Base-by-base conservation (phyloP, 441 rosid genomes). In the Mallotus japonicus region DNA sequence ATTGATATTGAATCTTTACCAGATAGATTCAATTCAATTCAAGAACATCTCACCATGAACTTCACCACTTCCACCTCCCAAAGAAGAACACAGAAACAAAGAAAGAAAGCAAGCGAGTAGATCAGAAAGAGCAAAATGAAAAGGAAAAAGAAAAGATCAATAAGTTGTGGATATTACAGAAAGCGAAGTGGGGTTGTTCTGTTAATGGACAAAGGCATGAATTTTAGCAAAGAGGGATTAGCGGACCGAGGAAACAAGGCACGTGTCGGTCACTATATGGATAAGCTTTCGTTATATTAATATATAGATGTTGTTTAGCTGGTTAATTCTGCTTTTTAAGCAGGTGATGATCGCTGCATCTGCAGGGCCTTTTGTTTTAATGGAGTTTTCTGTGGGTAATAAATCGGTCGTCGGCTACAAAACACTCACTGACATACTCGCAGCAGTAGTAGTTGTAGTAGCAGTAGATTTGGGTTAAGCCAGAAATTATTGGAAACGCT, bases 261-360 rank as follows among this genome's bases (percentile, higher is more conserved):
- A 79, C 82, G 83, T 82, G 85, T 72, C 77, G 13, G 78, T 70
- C 47, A 44, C 4, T 63, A 59, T 34, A 37, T 75, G 46, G 74
- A 71, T 49, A 51, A 34, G 8, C 4, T 40, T 22, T 73, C 37
- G 3, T 37, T 37, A 37, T 5, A 37, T 5, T 4, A 0, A 37
- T 28, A 37, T 37, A 37, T 4, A 5, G 0, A 37, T 3, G 40
- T 37, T 37, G 40, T 37, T 37, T 5, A 37, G 40, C 40, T 37
- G 40, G 6, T 37, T 37, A 37, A 37, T 4, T 37, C 40, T 37
- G 40, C 40, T 37, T 37, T 44, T 73, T 7, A 32, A 22, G 62
- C 49, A 9, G 49, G 49, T 8, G 49, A 44, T 44, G 40, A 37
- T 37, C 40, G 40, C 40, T 34, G 40, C 40, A 37, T 6, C 40